A percentile compares a stretch with the other conserved stretches of the same genome.
Conservation (phyloP, 371 early-diverging fungal genomes). For the Mucor irregularis region DNA sequence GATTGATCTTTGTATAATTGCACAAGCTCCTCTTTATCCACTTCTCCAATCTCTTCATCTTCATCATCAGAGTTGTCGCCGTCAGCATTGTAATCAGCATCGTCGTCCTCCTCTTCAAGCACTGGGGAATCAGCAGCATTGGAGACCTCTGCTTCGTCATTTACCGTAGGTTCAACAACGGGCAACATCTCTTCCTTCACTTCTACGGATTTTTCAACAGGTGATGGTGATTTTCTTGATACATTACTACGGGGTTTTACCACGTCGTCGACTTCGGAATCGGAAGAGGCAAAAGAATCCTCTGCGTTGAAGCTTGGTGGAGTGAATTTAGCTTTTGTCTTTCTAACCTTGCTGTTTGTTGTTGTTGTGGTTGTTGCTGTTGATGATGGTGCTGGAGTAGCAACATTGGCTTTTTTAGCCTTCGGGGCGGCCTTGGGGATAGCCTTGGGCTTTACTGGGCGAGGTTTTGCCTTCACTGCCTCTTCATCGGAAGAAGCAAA, state of each 20-base stretch:
- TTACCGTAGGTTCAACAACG: neutral
- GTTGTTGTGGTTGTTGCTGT: too few relatives aligned
- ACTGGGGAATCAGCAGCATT: too few relatives aligned
- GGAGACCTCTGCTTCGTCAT: neutral
- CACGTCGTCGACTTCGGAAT: slow-evolving; percentile 1
- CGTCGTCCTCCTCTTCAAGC: neutral
- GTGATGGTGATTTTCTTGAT: neutral
- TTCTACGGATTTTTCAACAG: too few relatives aligned
- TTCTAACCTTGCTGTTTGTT: too few relatives aligned
- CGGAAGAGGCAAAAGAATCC: slow-evolving; percentile 19
- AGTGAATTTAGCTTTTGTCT: neutral
- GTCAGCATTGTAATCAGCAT: slow-evolving; percentile 12
- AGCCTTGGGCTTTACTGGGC: neutral
- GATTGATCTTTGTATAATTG: slow-evolving; percentile 13
- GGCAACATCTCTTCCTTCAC: neutral
- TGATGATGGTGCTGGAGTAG: too few relatives aligned
- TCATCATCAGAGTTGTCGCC: neutral
- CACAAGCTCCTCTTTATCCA: slow-evolving; percentile 11
- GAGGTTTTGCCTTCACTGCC: too few relatives aligned
- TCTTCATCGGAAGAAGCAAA: slow-evolving; percentile 7
- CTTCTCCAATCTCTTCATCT: slow-evolving; percentile 12
- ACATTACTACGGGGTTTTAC: neutral
- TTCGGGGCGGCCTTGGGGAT: too few relatives aligned
- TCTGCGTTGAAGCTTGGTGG: slow-evolving; percentile 10
- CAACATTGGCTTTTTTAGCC: too few relatives aligned